Base-by-base conservation (phyloP, 768 basidiomycete species). In the Cystofilobasidium ferigula region DNA sequence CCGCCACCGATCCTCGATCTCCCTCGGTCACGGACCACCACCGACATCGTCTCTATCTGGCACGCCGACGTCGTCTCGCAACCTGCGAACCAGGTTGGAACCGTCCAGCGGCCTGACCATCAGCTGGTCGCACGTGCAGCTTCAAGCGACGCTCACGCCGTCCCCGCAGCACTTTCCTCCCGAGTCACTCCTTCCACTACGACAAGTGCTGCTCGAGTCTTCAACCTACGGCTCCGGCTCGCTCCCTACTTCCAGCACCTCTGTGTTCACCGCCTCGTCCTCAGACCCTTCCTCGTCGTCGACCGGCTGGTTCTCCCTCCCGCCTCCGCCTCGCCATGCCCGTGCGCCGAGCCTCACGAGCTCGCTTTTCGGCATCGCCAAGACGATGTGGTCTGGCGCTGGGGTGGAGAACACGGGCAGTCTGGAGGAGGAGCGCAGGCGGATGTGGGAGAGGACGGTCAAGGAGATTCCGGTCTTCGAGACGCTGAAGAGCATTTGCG, bases 401-500 rank as follows among this genome's bases (percentile, higher is more conserved):
- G 69, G 70, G 0, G 73, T 71, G 0, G 60, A 67, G 56, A 53
- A 53, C 22, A 61, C 65, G 18, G 78, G 77, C 20, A 76, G 66
- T 56, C 61, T 78, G 64, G 78, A 78, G 64, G 78, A 78, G 48
- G 72, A 78, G 57, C 70, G 78, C 68, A 75, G 72, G 47, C 69
- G 71, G 43, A 74, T 76, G 0, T 74, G 78, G 74, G 74, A 74
- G 61, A 73, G 74, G 40, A 61, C 58, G 16, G 60, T 67, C 54
- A 75, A 73, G 62, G 74, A 73, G 45, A 69, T 98, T 22, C 92
- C 94, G 0, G 91, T 89, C 0, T 85, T 94, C 30, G 86, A 92
- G 69, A 84, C 87, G 0, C 86, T 86, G 64, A 87, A 88, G 13
- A 82, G 86, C 36, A 87, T 98, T 83, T 78, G 98, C 13, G 91